Conservation (phyloP, 768 basidiomycete genomes). For the Tylopilus plumbeoviolaceoides region DNA sequence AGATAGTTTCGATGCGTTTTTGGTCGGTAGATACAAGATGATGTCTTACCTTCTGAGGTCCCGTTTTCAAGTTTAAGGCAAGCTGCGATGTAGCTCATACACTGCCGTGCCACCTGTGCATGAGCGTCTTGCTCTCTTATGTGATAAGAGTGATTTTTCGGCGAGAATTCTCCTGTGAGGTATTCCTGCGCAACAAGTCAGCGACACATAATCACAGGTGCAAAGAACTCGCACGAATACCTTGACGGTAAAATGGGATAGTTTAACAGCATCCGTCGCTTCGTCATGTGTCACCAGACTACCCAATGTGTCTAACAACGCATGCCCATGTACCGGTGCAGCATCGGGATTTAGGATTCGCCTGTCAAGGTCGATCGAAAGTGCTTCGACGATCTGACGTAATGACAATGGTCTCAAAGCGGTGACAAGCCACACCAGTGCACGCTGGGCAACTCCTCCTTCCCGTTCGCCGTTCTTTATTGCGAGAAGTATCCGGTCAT, state of each 20-base stretch:
- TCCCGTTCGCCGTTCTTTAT: not conserved
- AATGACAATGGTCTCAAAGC: constrained; percentile 1
- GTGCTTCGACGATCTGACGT: constrained; percentile 1
- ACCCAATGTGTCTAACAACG: not conserved
- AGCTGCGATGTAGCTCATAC: not conserved
- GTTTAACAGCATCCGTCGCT: not conserved
- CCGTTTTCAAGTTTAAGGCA: not conserved
- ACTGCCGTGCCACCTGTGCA: not conserved
- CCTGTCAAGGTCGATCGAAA: not conserved
- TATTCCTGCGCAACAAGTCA: too few species aligned
- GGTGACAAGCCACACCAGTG: constrained; percentile 7
- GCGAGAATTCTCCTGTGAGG: too few species aligned
- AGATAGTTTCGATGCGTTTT: too few species aligned
- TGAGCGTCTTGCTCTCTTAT: not conserved
- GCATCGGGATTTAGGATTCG: not conserved
- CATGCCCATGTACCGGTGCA: not conserved
- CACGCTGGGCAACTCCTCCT: not conserved
- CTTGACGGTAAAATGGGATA: not conserved
- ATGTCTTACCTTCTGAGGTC: too few species aligned
- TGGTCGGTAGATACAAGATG: too few species aligned
- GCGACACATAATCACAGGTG: too few species aligned
- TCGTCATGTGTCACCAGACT: not conserved
- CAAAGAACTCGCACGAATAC: too few species aligned
- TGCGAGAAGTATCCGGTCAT: constrained; percentile 1
- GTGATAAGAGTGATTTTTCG: not conserved